A percentile compares a stretch with the other conserved stretches of the same genome.
Conservation (phyloP, 225 moss, liverwort and hornwort species). For the Anthoceros angustus region DNA sequence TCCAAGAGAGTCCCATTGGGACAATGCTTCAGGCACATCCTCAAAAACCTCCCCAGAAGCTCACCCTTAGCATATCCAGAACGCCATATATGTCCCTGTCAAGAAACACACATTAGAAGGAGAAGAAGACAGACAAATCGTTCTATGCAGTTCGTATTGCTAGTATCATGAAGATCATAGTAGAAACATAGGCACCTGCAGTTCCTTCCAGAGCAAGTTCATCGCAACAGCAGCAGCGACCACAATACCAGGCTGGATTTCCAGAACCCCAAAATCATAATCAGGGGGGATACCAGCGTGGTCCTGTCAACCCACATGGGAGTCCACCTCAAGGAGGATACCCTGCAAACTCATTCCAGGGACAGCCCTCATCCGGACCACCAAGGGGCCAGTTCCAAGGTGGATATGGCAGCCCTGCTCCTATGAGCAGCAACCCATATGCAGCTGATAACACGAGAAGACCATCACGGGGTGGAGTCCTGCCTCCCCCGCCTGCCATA, state of each 20-base stretch:
- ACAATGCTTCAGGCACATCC: conserved; percentile 70
- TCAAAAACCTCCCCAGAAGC: conserved; percentile 67
- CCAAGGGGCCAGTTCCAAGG: not conserved
- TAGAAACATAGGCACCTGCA: conserved; percentile 29
- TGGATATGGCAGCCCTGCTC: not conserved
- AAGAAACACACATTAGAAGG: not conserved
- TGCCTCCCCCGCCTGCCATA: not conserved
- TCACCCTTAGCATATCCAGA: conserved; percentile 69
- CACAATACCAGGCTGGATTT: not conserved
- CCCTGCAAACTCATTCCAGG: not conserved
- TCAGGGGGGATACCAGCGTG: too few relatives aligned
- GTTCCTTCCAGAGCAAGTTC: not conserved
- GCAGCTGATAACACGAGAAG: not conserved
- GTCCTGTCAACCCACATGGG: not conserved
- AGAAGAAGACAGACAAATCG: too few relatives aligned
- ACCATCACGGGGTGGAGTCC: too few relatives aligned
- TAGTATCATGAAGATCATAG: not conserved
- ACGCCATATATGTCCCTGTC: conserved; percentile 93
- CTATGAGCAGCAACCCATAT: not conserved
- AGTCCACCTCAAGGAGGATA: not conserved
- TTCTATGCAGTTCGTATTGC: too few relatives aligned
- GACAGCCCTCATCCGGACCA: not conserved
- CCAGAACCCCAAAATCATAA: not conserved
- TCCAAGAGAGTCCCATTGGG: conserved; percentile 55
- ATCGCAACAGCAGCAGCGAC: not conserved